Percentiles rank a stretch among this genome's conserved stretches.
These are phyloP conservation scores for Neoconidiobolus thromboides DNA, from an alignment of 371 early-diverging fungal species.

Conservation along the genomic window DNA sequence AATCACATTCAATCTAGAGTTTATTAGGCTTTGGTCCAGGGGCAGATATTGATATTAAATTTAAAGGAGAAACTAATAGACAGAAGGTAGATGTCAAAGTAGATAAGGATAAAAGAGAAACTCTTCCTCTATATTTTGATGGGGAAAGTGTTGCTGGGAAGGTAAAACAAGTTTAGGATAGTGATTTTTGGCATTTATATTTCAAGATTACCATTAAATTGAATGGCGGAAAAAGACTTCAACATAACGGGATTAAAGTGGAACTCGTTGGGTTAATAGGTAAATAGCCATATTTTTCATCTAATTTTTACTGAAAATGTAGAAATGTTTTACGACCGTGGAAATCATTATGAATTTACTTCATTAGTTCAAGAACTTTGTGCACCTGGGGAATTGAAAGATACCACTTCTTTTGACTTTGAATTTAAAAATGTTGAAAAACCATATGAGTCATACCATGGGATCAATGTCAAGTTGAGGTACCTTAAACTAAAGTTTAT, in stretches of 20 bases:
- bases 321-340: constrained; percentile 89
- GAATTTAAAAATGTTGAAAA: constrained; percentile 85
- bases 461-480: constrained; percentile 78
- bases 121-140: constrained; percentile 88
- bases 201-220: constrained; percentile 68
- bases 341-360: constrained; percentile 85
- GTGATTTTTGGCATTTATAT: not conserved
- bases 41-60: constrained; percentile 70
- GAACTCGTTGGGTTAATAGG: constrained; percentile 93
- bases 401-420: constrained; percentile 47
- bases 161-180: constrained; percentile 44
- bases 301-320: not conserved
- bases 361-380: constrained; percentile 68
- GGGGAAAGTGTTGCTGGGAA: constrained; percentile 87
- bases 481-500: constrained; percentile 10
- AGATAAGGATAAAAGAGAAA: constrained; percentile 67
- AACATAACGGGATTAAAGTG: constrained; percentile 93
- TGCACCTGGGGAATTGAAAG: constrained; percentile 56
- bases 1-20: constrained; percentile 20
- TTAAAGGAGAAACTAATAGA: constrained; percentile 49
- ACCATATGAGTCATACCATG: constrained; percentile 72
- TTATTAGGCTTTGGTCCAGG: constrained; percentile 66
- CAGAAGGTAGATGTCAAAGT: constrained; percentile 77
- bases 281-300: constrained; percentile 15
- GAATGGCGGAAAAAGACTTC: constrained; percentile 75